phyloP scores from a whole-genome alignment of 371 early-diverging fungal species.

The Parasitella parasitica region DNA sequence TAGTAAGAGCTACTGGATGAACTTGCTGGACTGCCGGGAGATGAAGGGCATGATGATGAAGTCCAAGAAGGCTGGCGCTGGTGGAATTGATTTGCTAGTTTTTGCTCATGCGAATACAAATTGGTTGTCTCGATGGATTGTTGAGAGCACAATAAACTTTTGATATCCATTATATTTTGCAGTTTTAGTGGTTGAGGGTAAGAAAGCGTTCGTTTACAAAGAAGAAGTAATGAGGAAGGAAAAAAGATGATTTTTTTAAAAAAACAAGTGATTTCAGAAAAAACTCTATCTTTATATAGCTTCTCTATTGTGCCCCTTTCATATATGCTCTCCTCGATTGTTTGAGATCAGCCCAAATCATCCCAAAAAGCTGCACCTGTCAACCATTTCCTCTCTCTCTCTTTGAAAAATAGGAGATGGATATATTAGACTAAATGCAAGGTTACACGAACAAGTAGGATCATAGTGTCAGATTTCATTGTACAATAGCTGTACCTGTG shows the following conservation, averaged over 20 bases:
- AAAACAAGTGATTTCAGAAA: not conserved
- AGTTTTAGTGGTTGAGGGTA: not conserved
- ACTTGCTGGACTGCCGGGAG: slow-evolving; percentile 8
- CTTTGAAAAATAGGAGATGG: not conserved
- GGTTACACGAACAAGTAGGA: not conserved
- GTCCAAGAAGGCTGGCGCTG: slow-evolving; percentile 11
- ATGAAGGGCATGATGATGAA: slow-evolving; percentile 2
- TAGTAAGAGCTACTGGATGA: slow-evolving; percentile 3
- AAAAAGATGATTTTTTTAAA: not conserved
- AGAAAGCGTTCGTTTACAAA: not conserved
- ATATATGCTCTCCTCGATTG: slow-evolving; percentile 2
- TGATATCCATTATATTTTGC: slow-evolving; percentile 14
- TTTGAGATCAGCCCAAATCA: slow-evolving; percentile 12
- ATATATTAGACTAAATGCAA: slow-evolving; percentile 3
- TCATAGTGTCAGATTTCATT: not conserved
- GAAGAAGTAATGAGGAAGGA: not conserved
- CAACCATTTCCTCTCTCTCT: not conserved
- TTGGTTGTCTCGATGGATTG: not conserved
- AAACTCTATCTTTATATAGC: not conserved
- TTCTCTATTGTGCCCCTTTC: not conserved
- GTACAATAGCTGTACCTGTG: not conserved
- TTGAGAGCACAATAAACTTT: slow-evolving; percentile 17
- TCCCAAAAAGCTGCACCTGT: slow-evolving; percentile 5
- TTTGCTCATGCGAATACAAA: not conserved
- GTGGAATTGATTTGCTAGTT: not conserved